Conservation (phyloP, 2,329 filamentous ascomycete genomes). For the Xylaria multiplex region DNA sequence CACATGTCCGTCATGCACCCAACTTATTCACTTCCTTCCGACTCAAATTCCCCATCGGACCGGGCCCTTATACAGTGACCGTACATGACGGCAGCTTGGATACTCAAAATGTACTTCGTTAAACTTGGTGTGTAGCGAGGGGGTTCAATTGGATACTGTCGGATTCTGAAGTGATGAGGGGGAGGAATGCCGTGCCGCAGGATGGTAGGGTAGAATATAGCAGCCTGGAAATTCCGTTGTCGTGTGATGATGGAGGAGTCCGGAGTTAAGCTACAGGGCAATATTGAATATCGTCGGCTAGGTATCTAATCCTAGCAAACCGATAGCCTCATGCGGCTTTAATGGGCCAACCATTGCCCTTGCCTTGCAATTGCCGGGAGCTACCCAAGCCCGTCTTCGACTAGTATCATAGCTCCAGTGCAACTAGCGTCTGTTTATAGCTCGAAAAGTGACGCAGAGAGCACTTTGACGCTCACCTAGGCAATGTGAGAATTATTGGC, state of each 20-base stretch:
- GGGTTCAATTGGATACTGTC: background rate
- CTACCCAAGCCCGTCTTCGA: background rate
- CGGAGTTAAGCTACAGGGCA: conserved; percentile 3
- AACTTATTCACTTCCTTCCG: conserved; percentile 1
- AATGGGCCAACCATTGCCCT: conserved; percentile 1
- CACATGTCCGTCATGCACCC: background rate
- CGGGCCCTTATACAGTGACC: background rate
- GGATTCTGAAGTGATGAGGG: background rate
- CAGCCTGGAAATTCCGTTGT: background rate
- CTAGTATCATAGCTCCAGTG: background rate
- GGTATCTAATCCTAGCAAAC: background rate
- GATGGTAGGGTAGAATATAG: background rate
- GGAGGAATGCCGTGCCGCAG: conserved; percentile 6
- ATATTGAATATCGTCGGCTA: conserved; percentile 2
- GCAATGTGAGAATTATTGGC: background rate
- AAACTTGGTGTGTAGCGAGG: background rate
- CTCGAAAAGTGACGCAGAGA: background rate
- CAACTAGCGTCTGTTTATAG: background rate
- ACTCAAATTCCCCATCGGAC: background rate
- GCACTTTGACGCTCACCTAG: background rate
- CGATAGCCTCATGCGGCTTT: conserved; percentile 1
- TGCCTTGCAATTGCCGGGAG: conserved; percentile 2
- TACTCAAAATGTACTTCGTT: background rate
- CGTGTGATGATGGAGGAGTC: background rate
- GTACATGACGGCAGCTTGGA: background rate